Evolutionary conservation across 441 rosid species (phyloP), one percentile per base, ranked within the genome.

Genomic region (Flueggea neowawraea): DNA sequence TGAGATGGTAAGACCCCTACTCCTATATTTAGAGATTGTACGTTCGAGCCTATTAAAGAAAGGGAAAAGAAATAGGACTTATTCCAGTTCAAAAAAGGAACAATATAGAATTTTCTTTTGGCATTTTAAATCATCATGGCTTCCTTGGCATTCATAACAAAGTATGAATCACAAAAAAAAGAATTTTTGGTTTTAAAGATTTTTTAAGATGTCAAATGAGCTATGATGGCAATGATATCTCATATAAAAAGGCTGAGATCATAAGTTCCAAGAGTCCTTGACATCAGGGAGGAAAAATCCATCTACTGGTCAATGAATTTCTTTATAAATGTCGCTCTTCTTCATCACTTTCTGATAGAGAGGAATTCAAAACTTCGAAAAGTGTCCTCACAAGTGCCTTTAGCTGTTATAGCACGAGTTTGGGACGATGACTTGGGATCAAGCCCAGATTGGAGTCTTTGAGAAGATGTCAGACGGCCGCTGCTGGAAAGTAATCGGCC

Each of bases 341-440:
- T 41, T 62, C 69, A 54, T 87, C 71, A 84, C 72, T 86, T 87
- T 61, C 93, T 80, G 58, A 90, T 73, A 2, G 95, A 79, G 36
- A 93, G 96, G 52, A 79, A 78, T 82, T 93, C 96, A 28, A 93
- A 90, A 81, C 88, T 88, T 66, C 92, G 80, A n/a, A 93, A 69
- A 9, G 73, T 82, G 59, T 87, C 94, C 73, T 89, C 93, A 4
- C 85, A 85, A 16, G 62, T 59, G 60, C 78, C 82, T 69, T 74
- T 85, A 22, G 84, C 52, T 55, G 79, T 76, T 0, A 79, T 71
- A 33, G 81, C 75, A 13, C 95, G 97, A 39, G 83, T 64, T 51
- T 79, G 80, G 16, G 91, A 79, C 28, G 81, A 56, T 56, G 78
- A 63, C 63, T 79, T 85, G 41, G 82, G 70, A 17, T 90, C 97